Evolutionary conservation across 352 stramenopile genomes (phyloP), one percentile per base, ranked within the genome.

Genomic region (Pythium phragmitis): DNA sequence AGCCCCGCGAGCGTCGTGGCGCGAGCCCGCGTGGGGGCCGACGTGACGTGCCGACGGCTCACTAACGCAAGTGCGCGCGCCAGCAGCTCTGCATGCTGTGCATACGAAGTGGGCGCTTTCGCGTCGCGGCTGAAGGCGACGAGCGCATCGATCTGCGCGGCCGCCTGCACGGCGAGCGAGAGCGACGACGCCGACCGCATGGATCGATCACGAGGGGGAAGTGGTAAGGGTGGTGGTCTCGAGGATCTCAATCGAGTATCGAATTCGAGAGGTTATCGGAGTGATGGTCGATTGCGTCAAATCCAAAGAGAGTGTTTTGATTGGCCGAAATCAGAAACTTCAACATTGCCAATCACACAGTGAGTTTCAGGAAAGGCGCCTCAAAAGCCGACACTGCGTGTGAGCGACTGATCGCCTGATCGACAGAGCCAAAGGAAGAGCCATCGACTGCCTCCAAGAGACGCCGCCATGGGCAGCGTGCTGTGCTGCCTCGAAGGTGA

Each of bases 1-100:
- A 92, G 62, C 11, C 79, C 83, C 30, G 47, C 55, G 8, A 69
- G 48, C 13, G 55, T 62, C 41, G 60, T 46, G 19, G n/a, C 41
- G 5, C 43, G 60, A 11, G 67, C 60, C 14, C 57, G 67, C 23
- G 60, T 62, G 6, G 67, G 67, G 13, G 60, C 43, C 11, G 67
- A n/a, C 37, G 67, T 23, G 45, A 65, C 19, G 60, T 69, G 56
- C 19, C 60, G 67, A 13, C 53, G 48, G 14, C 37, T 57, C 8
- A 69, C 60, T 1, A 73, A 56, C 39, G 67, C 60, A n/a, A 73
- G 67, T 11, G 67, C 67, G 16, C 67, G 67, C 33, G 67, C 67
- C 9, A 73, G 56, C 7, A 73, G 55, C 48, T 73, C 67, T 3
- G 67, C 60, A 34, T 69, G 60, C 14, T 60, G 60, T 14, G 61